These are phyloP conservation scores for Trichoderma erinaceum DNA, from an alignment of 495 filamentous ascomycete species.

Conservation along the genomic window DNA sequence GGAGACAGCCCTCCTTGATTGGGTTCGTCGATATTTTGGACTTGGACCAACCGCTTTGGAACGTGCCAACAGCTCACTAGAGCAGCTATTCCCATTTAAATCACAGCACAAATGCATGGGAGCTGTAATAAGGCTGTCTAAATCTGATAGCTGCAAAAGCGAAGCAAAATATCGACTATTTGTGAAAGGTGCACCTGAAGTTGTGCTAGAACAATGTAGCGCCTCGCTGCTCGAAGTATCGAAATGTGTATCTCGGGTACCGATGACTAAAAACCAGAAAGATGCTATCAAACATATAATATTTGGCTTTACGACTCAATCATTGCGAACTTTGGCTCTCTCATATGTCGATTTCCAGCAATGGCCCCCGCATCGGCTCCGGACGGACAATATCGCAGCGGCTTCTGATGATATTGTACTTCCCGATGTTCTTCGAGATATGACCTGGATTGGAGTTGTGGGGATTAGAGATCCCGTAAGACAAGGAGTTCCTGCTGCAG, in stretches of 20 bases:
- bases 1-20: constrained; percentile 61
- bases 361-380: constrained; percentile 60
- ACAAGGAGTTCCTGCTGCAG: constrained; percentile 66
- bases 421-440: constrained; percentile 56
- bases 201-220: constrained; percentile 67
- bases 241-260: constrained; percentile 55
- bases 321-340: constrained; percentile 80
- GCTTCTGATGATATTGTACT: constrained; percentile 29
- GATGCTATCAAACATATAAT: constrained; percentile 44
- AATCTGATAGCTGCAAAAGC: background rate
- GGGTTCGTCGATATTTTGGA: constrained; percentile 56
- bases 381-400: background rate
- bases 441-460: constrained; percentile 61
- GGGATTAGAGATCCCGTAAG: constrained; percentile 75
- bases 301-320: constrained; percentile 68
- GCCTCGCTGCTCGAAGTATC: constrained; percentile 47
- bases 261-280: constrained; percentile 18
- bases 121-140: constrained; percentile 54
- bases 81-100: constrained; percentile 79
- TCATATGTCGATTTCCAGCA: constrained; percentile 81
- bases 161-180: constrained; percentile 53
- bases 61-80: constrained; percentile 58
- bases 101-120: constrained; percentile 88
- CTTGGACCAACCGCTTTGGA: constrained; percentile 42
- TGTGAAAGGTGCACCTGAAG: constrained; percentile 84